Conservation (phyloP, 768 basidiomycete species). For the Leucogyrophana mollusca region DNA sequence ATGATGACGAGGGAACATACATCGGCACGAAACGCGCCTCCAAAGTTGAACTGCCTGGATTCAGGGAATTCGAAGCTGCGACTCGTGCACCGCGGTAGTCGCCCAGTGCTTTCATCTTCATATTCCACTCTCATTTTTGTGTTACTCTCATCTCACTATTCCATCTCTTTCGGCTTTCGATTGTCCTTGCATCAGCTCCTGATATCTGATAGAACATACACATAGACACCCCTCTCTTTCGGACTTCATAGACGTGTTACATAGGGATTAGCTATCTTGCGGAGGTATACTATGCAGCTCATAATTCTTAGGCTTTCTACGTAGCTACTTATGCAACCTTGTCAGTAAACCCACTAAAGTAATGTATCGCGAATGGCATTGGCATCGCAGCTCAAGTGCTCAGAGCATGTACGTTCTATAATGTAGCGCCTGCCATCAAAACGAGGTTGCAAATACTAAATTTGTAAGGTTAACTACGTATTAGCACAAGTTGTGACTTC, state of each 20-base stretch:
- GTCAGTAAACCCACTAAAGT: background rate
- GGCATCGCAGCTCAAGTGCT: no score
- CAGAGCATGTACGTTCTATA: no score
- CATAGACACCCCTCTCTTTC: background rate
- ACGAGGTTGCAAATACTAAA: no score
- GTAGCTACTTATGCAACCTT: no score
- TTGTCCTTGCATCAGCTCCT: background rate
- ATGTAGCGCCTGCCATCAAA: no score
- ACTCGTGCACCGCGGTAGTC: constrained; percentile 15
- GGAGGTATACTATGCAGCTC: constrained; percentile 33
- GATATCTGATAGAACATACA: constrained; percentile 1
- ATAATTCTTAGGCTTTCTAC: constrained; percentile 19
- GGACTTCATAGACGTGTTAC: constrained; percentile 26
- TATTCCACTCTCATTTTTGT: background rate
- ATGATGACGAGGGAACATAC: constrained; percentile 20
- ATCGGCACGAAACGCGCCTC: constrained; percentile 13
- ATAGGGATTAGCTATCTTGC: constrained; percentile 30
- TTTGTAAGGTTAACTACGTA: no score
- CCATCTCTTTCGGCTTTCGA: background rate
- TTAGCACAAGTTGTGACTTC: no score
- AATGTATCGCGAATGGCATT: background rate
- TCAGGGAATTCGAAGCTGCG: constrained; percentile 64
- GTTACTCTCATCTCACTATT: background rate
- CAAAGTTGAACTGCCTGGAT: constrained; percentile 57
- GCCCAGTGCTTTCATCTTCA: constrained; percentile 4